Base-by-base conservation (phyloP, 805 yeast species). In the Kodamaea kaohsiungensis region DNA sequence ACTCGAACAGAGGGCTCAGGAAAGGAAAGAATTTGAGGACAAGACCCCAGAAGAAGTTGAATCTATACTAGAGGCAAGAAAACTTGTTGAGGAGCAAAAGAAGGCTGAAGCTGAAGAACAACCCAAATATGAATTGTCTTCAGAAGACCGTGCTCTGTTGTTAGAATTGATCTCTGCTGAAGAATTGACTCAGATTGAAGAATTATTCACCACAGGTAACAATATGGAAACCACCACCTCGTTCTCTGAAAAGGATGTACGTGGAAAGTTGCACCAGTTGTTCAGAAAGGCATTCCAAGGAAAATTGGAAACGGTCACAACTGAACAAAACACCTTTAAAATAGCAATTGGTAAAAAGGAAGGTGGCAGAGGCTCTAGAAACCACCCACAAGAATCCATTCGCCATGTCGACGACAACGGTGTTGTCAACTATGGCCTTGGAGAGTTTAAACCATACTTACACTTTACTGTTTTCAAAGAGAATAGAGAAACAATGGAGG, bases 401-500 rank as follows among this genome's bases (percentile, higher is more conserved):
- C 66, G 75, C 65, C 72, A 72, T 61, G 71, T 73, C 52, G 78
- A 71, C 59, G 76, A 73, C 53, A 66, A 82, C 55, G 86, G 86
- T 22, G 80, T 81, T 2, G 79, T 86, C 46, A 82, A 84, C 59
- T 87, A 86, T 71, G 89, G 91, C 0, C 77, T 88, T 53, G 98
- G 97, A 1, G 84, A 87, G 27, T 76, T 79, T 53, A 85, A 86
- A 60, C 80, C 82, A 45, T 89, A 73, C 68, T 72, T 92, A 46
- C 92, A 88, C 63, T 87, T 92, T 64, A 84, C 88, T 10, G 74
- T 95, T 25, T 91, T 89, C 75, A 95, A 95, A 68, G 98, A 95
- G 66, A 95, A 95, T 72, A 89, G 92, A 67, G 99, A 95, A 61
- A 92, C 99, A 0, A 90, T 95, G 97, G 98, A 95, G 72, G 95